Evolutionary conservation across 2,329 filamentous ascomycete species (phyloP).

Genomic region (Neofusicoccum umdonicola): DNA sequence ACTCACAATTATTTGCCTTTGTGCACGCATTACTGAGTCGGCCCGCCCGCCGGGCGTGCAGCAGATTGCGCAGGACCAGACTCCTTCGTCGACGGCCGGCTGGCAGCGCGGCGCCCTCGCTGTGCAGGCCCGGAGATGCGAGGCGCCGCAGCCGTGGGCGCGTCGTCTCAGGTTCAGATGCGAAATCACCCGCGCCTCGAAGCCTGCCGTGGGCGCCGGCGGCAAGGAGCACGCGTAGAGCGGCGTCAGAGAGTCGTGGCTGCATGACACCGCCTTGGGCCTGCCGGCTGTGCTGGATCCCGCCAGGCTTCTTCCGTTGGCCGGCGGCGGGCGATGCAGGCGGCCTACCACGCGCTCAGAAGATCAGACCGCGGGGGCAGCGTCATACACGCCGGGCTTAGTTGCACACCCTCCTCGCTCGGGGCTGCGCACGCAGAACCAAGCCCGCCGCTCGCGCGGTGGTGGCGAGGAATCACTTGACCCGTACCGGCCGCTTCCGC

Average conservation of each 20-base stretch:
- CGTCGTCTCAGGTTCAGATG: neutral
- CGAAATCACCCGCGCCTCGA: neutral
- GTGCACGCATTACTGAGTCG: constrained; percentile 15
- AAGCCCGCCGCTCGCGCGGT: neutral
- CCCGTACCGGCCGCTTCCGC: neutral
- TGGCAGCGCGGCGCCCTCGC: neutral
- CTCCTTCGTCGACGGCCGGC: too few relatives aligned
- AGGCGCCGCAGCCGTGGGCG: too few relatives aligned
- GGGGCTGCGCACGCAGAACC: neutral
- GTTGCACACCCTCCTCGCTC: neutral
- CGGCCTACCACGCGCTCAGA: neutral
- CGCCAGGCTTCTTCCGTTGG: neutral
- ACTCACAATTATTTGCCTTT: neutral
- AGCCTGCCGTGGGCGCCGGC: neutral
- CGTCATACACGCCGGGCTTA: neutral
- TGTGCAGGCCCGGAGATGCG: too few relatives aligned
- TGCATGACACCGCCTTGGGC: neutral
- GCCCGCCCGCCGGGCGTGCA: neutral
- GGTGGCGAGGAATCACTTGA: constrained; percentile 5
- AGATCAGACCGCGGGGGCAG: neutral
- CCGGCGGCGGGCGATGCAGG: too few relatives aligned
- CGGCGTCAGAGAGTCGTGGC: neutral
- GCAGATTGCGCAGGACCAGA: too few relatives aligned
- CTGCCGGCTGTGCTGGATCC: neutral
- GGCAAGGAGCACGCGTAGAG: neutral